Percentiles rank a stretch among this genome's conserved stretches.
These are phyloP conservation scores for Gremmenia infestans DNA, from an alignment of 2,329 filamentous ascomycete species.

Conservation along the genomic window DNA sequence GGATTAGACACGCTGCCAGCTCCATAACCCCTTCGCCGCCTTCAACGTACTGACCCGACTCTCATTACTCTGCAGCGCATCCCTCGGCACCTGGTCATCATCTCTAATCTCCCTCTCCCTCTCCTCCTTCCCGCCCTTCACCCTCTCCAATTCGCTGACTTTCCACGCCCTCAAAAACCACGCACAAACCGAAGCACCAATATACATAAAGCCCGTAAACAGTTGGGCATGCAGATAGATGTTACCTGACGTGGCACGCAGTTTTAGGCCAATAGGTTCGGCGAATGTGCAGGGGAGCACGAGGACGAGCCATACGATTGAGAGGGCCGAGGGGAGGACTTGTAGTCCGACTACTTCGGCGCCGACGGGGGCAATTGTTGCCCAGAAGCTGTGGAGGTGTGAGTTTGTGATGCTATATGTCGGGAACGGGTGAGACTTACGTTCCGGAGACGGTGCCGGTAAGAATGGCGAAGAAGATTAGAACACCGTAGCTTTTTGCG, in stretches of 20 bases:
- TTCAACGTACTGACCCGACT: slow-evolving; percentile 19
- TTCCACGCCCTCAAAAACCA: slow-evolving; percentile 57
- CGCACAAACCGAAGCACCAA: slow-evolving; percentile 48
- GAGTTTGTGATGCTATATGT: background rate
- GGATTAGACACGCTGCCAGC: slow-evolving; percentile 19
- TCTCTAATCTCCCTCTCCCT: slow-evolving; percentile 13
- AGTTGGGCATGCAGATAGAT: slow-evolving; percentile 54
- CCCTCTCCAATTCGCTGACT: slow-evolving; percentile 46
- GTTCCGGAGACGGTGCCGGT: slow-evolving; percentile 64
- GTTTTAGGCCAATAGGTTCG: slow-evolving; percentile 52
- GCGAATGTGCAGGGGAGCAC: slow-evolving; percentile 66
- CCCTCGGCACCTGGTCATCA: slow-evolving; percentile 13
- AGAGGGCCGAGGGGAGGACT: slow-evolving; percentile 63
- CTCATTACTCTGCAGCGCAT: slow-evolving; percentile 4
- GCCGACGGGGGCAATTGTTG: slow-evolving; percentile 62
- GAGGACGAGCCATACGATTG: slow-evolving; percentile 66
- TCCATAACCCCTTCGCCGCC: slow-evolving; percentile 21
- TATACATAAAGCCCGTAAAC: slow-evolving; percentile 57
- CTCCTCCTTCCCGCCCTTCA: slow-evolving; percentile 8
- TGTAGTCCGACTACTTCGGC: slow-evolving; percentile 70
- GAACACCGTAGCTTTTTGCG: slow-evolving; percentile 57
- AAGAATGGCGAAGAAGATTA: slow-evolving; percentile 66
- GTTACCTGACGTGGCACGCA: slow-evolving; percentile 42
- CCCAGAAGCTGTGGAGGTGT: slow-evolving; percentile 48
- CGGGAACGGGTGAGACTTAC: slow-evolving; percentile 7